phyloP scores from a whole-genome alignment of 495 filamentous ascomycete species.

The Penicillium cosmopolitanum region DNA sequence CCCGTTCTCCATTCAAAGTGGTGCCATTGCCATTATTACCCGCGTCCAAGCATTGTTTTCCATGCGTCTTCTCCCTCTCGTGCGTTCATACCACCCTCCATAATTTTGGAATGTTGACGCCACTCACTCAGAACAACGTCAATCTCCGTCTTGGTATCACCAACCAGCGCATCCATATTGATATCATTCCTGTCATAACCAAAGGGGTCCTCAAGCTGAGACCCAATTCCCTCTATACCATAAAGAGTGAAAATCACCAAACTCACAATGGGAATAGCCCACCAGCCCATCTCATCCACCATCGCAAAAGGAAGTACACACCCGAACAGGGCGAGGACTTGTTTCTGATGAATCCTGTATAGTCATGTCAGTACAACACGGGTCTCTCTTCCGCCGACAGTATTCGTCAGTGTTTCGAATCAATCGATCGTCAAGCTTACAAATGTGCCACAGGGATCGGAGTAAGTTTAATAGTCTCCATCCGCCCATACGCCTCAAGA shows the following conservation, averaged over 20 bases:
- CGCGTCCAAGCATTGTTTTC: constrained; percentile 16
- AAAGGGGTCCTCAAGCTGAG: constrained; percentile 76
- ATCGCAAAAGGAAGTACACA: constrained; percentile 76
- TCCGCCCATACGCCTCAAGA: constrained; percentile 66
- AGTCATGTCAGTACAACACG: background rate
- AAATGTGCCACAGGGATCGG: constrained; percentile 77
- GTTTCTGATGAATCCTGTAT: constrained; percentile 70
- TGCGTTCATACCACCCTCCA: constrained; percentile 15
- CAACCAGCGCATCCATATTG: constrained; percentile 75
- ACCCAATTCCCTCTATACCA: constrained; percentile 74
- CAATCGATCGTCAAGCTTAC: constrained; percentile 37
- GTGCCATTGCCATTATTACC: constrained; percentile 15
- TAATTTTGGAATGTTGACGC: constrained; percentile 43
- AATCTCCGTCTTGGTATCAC: constrained; percentile 67
- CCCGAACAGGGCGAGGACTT: constrained; percentile 73
- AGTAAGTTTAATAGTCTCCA: constrained; percentile 76
- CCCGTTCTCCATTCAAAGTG: constrained; percentile 9
- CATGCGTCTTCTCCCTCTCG: constrained; percentile 12
- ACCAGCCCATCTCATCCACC: constrained; percentile 75
- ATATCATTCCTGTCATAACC: constrained; percentile 77
- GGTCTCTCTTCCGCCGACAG: background rate
- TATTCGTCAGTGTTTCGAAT: background rate
- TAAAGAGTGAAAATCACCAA: constrained; percentile 75
- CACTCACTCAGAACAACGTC: constrained; percentile 67
- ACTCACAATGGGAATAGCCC: constrained; percentile 67